Conservation (phyloP, 495 filamentous ascomycete species). For the Astrothelium macrocarpum region DNA sequence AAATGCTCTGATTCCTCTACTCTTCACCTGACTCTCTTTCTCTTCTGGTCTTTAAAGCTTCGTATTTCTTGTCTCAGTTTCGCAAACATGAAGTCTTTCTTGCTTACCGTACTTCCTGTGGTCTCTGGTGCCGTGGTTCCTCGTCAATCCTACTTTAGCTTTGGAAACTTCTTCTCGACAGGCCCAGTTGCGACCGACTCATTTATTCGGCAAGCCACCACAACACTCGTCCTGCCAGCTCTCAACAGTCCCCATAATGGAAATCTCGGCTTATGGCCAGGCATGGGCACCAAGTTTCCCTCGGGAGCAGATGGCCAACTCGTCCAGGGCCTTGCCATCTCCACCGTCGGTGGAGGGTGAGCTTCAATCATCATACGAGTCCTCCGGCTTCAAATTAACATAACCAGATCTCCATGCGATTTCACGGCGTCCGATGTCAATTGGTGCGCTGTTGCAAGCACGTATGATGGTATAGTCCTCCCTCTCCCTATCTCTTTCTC, state of each 20-base stretch:
- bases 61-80: not conserved
- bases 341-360: constrained; percentile 15
- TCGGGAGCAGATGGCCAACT: constrained; percentile 29
- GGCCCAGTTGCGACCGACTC: constrained; percentile 30
- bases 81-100: constrained; percentile 6
- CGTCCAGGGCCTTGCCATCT: constrained; percentile 24
- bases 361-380: constrained; percentile 4
- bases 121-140: constrained; percentile 3
- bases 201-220: constrained; percentile 32
- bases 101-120: constrained; percentile 4
- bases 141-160: constrained; percentile 7
- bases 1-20: not conserved
- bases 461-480: constrained; percentile 10
- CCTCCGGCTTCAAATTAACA: constrained; percentile 2
- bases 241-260: constrained; percentile 24
- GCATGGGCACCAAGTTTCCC: constrained; percentile 28
- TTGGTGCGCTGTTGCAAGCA: constrained; percentile 21
- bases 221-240: constrained; percentile 32
- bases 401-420: constrained; percentile 29
- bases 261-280: constrained; percentile 32
- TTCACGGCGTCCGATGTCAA: constrained; percentile 25
- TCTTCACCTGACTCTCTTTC: constrained; percentile 2
- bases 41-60: constrained; percentile 1
- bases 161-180: constrained; percentile 27
- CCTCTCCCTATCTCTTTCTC: not conserved